A percentile compares a stretch with the other conserved stretches of the same genome.
Conservation (phyloP, 2,329 filamentous ascomycete species). For the Plenodomus tracheiphilus region DNA sequence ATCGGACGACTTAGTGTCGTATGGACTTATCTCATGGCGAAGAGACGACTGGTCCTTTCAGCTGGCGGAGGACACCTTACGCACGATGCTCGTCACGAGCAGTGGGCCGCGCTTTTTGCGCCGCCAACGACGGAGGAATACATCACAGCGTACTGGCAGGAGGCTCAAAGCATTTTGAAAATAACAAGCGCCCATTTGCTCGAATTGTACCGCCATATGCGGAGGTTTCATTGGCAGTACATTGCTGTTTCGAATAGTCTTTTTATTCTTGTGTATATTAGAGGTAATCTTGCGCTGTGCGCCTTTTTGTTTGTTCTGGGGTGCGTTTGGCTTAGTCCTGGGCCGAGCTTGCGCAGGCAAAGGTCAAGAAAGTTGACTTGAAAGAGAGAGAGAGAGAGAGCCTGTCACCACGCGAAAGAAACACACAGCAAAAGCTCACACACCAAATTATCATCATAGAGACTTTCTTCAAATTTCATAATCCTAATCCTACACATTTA, state of each 20-base stretch:
- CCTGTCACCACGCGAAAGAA: too few species aligned
- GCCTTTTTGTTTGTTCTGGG: too few species aligned
- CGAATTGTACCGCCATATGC: too few species aligned
- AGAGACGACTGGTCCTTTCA: neutral
- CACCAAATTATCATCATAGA: too few species aligned
- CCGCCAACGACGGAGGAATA: conserved; percentile 6
- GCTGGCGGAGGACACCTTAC: neutral
- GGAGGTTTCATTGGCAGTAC: neutral
- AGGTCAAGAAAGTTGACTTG: too few species aligned
- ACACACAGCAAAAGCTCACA: too few species aligned
- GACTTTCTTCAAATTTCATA: too few species aligned
- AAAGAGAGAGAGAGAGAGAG: too few species aligned
- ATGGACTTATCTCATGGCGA: conserved; percentile 11
- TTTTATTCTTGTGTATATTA: neutral
- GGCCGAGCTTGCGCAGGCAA: too few species aligned
- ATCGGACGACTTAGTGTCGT: conserved; percentile 4
- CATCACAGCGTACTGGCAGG: neutral
- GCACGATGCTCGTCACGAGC: conserved; percentile 6
- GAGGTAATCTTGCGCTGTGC: too few species aligned
- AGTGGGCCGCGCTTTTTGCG: conserved; percentile 9
- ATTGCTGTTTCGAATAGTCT: neutral
- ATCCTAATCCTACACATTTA: too few species aligned
- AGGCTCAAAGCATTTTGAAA: neutral
- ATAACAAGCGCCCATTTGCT: neutral
- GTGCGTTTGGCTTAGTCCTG: too few species aligned